Conservation (phyloP, 192 early-diverging fungal genomes). For the Chytriomyces hyalinus region DNA sequence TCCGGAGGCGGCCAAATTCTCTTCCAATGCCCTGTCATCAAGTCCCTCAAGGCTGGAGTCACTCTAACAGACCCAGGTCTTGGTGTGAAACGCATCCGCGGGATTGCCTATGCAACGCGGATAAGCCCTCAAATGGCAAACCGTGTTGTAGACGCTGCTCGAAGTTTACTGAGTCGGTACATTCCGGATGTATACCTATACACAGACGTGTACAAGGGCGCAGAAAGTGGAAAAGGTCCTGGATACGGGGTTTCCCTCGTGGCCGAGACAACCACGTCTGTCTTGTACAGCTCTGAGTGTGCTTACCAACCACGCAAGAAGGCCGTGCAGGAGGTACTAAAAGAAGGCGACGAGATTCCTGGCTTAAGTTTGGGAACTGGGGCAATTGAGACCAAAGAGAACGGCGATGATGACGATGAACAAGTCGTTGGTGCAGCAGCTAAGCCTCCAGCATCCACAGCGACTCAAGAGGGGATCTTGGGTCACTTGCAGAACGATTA, state of each 20-base stretch:
- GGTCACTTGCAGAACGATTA: conserved; percentile 53
- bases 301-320: conserved; percentile 66
- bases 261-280: conserved; percentile 88
- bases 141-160: conserved; percentile 86
- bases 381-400: neutral
- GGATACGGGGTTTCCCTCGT: conserved; percentile 92
- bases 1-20: conserved; percentile 89
- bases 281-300: conserved; percentile 83
- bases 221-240: conserved; percentile 85
- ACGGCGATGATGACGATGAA: conserved; percentile 16
- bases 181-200: conserved; percentile 98
- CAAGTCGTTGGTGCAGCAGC: conserved; percentile 3
- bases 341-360: conserved; percentile 25
- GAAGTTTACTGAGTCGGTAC: conserved; percentile 85
- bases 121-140: conserved; percentile 96
- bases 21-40: conserved; percentile 85
- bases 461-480: conserved; percentile 17
- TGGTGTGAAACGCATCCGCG: conserved; percentile 88
- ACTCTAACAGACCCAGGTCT: conserved; percentile 83
- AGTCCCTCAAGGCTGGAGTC: conserved; percentile 69
- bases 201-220: conserved; percentile 97
- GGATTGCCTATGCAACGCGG: conserved; percentile 89
- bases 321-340: neutral
- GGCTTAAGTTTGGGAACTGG: conserved; percentile 22
- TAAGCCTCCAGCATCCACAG: neutral